phyloP scores from a whole-genome alignment of 768 basidiomycete species.

The Rhizopogon salebrosus region DNA sequence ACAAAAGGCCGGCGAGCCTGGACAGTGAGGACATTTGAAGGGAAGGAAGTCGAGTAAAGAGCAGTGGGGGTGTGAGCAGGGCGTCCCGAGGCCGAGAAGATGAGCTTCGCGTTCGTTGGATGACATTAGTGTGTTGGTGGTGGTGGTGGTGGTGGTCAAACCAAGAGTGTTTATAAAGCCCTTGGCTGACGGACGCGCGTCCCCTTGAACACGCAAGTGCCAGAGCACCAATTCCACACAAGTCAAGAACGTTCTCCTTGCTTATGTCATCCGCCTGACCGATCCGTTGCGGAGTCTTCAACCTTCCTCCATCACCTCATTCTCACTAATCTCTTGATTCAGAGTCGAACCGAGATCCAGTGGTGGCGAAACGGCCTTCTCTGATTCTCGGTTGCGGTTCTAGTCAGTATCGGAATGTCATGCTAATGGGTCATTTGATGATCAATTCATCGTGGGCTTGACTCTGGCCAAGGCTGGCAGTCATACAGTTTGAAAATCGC shows the following conservation, averaged over 20 bases:
- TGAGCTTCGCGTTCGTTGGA: slow-evolving; percentile 41
- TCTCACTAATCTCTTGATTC: no score
- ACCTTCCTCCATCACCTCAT: no score
- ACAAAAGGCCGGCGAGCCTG: slow-evolving; percentile 50
- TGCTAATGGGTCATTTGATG: no score
- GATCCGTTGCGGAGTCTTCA: no score
- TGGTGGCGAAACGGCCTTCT: no score
- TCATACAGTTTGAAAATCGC: no score
- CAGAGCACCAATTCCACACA: slow-evolving; percentile 4
- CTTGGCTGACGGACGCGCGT: slow-evolving; percentile 21
- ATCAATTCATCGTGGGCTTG: no score
- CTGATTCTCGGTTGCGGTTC: no score
- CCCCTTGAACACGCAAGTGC: slow-evolving; percentile 15
- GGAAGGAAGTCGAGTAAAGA: slow-evolving; percentile 78
- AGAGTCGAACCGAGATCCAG: no score
- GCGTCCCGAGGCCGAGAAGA: slow-evolving; percentile 62
- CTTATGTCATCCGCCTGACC: background rate
- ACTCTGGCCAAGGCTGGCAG: no score
- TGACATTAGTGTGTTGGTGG: slow-evolving; percentile 19
- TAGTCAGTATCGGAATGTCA: no score
- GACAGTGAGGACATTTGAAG: slow-evolving; percentile 81
- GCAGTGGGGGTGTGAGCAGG: slow-evolving; percentile 66
- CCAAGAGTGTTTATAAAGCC: slow-evolving; percentile 11
- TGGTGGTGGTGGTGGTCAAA: slow-evolving; percentile 1
- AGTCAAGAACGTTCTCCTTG: background rate